These are phyloP conservation scores for Ploettnerulaceae sp. DNA, from an alignment of 2,329 filamentous ascomycete genomes.

Conservation along the genomic window DNA sequence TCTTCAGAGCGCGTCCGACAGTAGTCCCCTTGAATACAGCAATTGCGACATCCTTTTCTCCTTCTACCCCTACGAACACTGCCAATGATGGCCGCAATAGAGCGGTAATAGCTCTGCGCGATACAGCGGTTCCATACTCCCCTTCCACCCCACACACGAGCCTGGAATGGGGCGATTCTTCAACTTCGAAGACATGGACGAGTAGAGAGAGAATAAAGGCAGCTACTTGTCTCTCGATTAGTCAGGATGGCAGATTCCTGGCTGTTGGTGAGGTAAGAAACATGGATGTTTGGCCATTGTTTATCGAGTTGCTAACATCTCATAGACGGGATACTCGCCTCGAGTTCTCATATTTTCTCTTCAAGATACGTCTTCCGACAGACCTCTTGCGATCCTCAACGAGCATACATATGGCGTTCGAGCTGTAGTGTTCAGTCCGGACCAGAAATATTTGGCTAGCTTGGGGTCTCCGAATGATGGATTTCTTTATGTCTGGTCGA, in stretches of 20 bases:
- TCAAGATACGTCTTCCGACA: slow-evolving; percentile 72
- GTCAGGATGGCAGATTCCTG: slow-evolving; percentile 78
- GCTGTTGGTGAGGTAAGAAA: slow-evolving; percentile 75
- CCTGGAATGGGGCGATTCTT: slow-evolving; percentile 57
- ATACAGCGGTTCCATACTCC: slow-evolving; percentile 37
- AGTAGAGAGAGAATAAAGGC: slow-evolving; percentile 92
- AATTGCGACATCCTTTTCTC: slow-evolving; percentile 51
- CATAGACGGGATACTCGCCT: slow-evolving; percentile 80
- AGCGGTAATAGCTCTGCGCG: slow-evolving; percentile 45
- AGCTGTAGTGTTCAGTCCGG: slow-evolving; percentile 82
- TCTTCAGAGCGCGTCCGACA: slow-evolving; percentile 81
- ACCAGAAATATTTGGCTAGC: slow-evolving; percentile 82
- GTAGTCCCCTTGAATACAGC: slow-evolving; percentile 59
- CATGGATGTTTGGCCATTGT: background rate
- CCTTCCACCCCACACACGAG: slow-evolving; percentile 34
- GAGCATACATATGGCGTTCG: slow-evolving; percentile 90
- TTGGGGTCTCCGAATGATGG: slow-evolving; percentile 88
- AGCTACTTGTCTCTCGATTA: slow-evolving; percentile 84
- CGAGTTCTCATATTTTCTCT: slow-evolving; percentile 87
- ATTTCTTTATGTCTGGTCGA: slow-evolving; percentile 85
- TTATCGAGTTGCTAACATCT: slow-evolving; percentile 32
- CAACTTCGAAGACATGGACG: slow-evolving; percentile 69
- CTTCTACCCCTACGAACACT: slow-evolving; percentile 50
- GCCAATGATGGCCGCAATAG: slow-evolving; percentile 59
- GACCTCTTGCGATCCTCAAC: slow-evolving; percentile 75